A percentile compares a stretch with the other conserved stretches of the same genome.
phyloP scores from a whole-genome alignment of 75 land plant species.

The Picea sitchensis region DNA sequence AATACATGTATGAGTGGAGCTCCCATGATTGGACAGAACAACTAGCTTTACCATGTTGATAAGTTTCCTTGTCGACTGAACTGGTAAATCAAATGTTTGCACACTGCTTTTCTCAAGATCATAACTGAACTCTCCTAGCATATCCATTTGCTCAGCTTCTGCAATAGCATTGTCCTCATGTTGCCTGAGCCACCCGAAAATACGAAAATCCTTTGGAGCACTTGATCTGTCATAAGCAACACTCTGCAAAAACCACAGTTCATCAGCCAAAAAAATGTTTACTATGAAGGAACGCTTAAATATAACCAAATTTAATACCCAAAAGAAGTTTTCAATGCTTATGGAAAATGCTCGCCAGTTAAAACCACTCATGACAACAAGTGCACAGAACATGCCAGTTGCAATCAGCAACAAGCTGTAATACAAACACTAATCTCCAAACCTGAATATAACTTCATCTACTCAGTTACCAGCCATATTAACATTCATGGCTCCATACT shows the following conservation, averaged over 20 bases:
- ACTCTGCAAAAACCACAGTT: conserved; percentile 42
- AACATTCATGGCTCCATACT: background rate
- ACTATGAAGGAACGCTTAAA: background rate
- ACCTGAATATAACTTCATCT: background rate
- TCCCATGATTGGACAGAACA: conserved; percentile 87
- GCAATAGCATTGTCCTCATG: conserved; percentile 15
- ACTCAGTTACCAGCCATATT: background rate
- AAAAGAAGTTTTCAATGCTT: too few species aligned
- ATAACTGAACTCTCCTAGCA: conserved; percentile 70
- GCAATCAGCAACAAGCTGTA: background rate
- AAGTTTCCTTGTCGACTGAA: conserved; percentile 24
- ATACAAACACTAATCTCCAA: background rate
- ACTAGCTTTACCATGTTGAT: conserved; percentile 75
- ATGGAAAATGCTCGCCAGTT: too few species aligned
- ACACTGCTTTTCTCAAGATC: conserved; percentile 69
- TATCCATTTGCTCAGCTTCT: conserved; percentile 36
- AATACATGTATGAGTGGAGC: conserved; percentile 79
- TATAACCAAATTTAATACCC: too few species aligned
- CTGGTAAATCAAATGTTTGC: conserved; percentile 63
- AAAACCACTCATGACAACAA: background rate
- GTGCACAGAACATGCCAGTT: background rate
- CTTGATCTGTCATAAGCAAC: conserved; percentile 81
- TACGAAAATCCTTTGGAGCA: conserved; percentile 78
- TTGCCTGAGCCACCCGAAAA: conserved; percentile 72
- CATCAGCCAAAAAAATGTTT: background rate